Base-by-base conservation (phyloP, 1,284 basidiomycete genomes). In the Rhizopogon parksii region DNA sequence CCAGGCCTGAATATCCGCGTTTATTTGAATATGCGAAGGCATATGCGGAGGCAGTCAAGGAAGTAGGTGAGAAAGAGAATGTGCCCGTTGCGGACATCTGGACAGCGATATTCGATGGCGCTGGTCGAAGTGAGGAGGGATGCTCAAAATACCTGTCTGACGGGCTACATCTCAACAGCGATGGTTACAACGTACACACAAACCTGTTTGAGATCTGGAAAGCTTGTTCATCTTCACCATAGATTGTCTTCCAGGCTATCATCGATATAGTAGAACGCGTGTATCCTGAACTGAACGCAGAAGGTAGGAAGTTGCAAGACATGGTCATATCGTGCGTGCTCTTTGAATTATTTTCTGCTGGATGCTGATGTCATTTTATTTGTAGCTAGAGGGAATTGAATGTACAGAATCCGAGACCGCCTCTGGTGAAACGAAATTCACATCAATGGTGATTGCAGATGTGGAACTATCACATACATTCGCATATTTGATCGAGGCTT, bases 121-220 rank as follows among this genome's bases (percentile, higher is more conserved):
- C 85, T 11, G 87, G 82, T 0, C 69, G 77, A 60, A 71, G 75
- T 17, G 78, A 85, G 62, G 62, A 65, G 17, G 71, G 68, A 4
- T 66, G 86, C 48, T 71, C 65, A 9, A 64, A 64, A 47, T 84
- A 79, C 59, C 62, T 87, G 48, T 58, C 55, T 37, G 91, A 94
- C 60, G 91, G 92, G 0, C 68, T 95, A 53, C 92, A 95, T 67
- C 67, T 91, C 57, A 90, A 79, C 46, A 70, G 68, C 9, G 76
- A 69, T 1, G 92, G 89, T 27, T 93, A 94, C 61, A 64, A 74
- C 64, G 85, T 88, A 59, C 54, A 74, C 59, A 36, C 46, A 45
- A 54, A 54, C 40, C 27, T 37, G 35, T 21, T 56, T 54, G 43
- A 40, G 17, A 43, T 42, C 6, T n/a, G 46, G 8, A 14, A 19